phyloP scores from a whole-genome alignment of 805 yeast species.

The Saccharomycopsis sp. region DNA sequence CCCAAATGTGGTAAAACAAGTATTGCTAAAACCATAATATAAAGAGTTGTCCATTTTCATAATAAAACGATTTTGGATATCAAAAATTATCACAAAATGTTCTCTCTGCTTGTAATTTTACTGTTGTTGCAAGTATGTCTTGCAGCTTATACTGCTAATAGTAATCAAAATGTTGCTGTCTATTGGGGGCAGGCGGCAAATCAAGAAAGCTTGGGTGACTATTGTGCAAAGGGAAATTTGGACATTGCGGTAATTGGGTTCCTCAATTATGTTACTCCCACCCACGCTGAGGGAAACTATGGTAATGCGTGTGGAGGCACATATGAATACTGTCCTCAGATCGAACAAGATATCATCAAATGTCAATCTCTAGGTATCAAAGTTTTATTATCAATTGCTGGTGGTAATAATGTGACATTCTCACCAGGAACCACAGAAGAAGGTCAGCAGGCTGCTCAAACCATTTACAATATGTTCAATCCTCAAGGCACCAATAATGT shows the following conservation, averaged over 20 bases:
- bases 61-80: no score
- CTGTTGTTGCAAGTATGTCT: background rate
- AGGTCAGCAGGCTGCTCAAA: conserved; percentile 55
- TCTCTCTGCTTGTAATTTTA: no score
- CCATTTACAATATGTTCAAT: conserved; percentile 52
- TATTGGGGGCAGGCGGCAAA: conserved; percentile 67
- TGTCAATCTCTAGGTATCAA: conserved; percentile 79
- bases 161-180: conserved; percentile 45
- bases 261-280: conserved; percentile 36
- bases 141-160: conserved; percentile 29
- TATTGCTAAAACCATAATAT: no score
- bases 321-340: conserved; percentile 30
- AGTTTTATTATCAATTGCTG: conserved; percentile 67
- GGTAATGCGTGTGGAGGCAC: conserved; percentile 32
- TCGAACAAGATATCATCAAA: conserved; percentile 60
- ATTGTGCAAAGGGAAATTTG: conserved; percentile 48
- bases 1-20: no score
- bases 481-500: conserved; percentile 35
- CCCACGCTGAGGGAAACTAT: conserved; percentile 34
- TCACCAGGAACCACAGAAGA: conserved; percentile 74
- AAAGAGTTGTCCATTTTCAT: no score
- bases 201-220: conserved; percentile 38
- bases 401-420: conserved; percentile 39
- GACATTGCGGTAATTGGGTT: conserved; percentile 30
- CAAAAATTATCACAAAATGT: no score